phyloP scores from a whole-genome alignment of 345 rosid species.

The Eucalyptus pauciflora region DNA sequence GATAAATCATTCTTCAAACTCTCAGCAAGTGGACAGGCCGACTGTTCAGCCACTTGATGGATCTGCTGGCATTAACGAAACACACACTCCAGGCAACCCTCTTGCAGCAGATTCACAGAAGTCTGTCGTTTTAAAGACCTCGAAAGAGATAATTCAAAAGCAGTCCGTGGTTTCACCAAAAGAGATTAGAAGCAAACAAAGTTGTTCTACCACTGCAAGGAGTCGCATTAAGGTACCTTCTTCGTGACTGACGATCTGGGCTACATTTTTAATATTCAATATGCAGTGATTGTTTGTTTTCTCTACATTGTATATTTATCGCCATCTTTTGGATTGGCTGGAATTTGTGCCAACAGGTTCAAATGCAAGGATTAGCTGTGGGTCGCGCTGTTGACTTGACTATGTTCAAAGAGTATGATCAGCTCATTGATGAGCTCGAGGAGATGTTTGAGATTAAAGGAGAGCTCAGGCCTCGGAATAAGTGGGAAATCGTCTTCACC shows the following conservation, averaged over 20 bases:
- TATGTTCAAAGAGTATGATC: conserved; percentile 42
- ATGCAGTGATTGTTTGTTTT: background rate
- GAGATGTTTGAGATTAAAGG: conserved; percentile 71
- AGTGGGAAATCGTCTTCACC: conserved; percentile 83
- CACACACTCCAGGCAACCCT: background rate
- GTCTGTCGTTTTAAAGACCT: conserved; percentile 29
- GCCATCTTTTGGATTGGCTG: background rate
- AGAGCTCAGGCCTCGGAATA: conserved; percentile 43
- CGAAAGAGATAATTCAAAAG: conserved; percentile 39
- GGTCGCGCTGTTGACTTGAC: conserved; percentile 88
- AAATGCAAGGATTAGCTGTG: conserved; percentile 85
- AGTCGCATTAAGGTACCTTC: conserved; percentile 56
- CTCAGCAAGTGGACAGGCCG: conserved; percentile 20
- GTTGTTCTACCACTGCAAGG: conserved; percentile 25
- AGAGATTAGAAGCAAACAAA: conserved; percentile 61
- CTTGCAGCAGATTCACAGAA: conserved; percentile 27
- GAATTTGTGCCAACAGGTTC: conserved; percentile 34
- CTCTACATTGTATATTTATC: background rate
- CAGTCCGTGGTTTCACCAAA: conserved; percentile 30
- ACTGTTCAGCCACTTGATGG: conserved; percentile 7
- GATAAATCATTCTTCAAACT: conserved; percentile 18
- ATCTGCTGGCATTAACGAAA: conserved; percentile 20
- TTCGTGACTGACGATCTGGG: background rate
- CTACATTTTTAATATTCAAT: background rate
- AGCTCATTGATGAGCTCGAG: conserved; percentile 74